Evolutionary conservation across 208 protist species (phyloP), one percentile per base, ranked within the genome.

Genomic region (Crithidia acanthocephali): DNA sequence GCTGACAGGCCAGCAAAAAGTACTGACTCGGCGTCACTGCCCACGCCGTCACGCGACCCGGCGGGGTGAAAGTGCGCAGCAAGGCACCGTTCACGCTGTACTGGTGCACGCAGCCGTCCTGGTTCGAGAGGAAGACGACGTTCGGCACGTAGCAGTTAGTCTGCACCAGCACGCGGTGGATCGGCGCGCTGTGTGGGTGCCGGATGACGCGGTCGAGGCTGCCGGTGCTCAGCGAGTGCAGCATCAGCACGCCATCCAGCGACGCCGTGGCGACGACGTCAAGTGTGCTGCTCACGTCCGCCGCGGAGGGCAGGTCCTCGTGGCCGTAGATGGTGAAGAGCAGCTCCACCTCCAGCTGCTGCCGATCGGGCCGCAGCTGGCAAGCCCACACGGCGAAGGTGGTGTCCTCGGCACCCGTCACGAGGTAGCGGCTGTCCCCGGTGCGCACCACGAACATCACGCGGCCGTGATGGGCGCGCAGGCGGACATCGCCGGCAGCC

Each of bases 351-450:
- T 81, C 71, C 23, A 94, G 76, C 65, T 77, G 81, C 20, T 53
- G 70, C 16, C 72, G 72, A n/a, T 70, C 60, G 6, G 65, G 66
- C 30, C 85, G 62, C 27, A 86, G 44, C 33, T 81, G 73, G 68
- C 87, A 94, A 25, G 65, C 76, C 92, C 92, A 98, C 20, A 98
- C 85, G 61, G 92, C 84, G 68, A 96, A 96, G 13, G 92, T 98
- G 0, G 95, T 97, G 74, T 98, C 95, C 84, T 93, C 84, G 11
- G 87, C 76, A 8, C 92, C 93, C 8, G 84, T 96, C 27, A 97
- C 90, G 53, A 98, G 66, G 76, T 88, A 94, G 50, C 74, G 76
- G 55, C 87, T 91, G 70, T 96, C 91, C 15, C 65, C 59, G 51
- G 83, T 95, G 48, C 80, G 72, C 9, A 85, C 82, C 11, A 97